Base-by-base conservation (phyloP, 768 basidiomycete species). In the Leccinellum albellum region DNA sequence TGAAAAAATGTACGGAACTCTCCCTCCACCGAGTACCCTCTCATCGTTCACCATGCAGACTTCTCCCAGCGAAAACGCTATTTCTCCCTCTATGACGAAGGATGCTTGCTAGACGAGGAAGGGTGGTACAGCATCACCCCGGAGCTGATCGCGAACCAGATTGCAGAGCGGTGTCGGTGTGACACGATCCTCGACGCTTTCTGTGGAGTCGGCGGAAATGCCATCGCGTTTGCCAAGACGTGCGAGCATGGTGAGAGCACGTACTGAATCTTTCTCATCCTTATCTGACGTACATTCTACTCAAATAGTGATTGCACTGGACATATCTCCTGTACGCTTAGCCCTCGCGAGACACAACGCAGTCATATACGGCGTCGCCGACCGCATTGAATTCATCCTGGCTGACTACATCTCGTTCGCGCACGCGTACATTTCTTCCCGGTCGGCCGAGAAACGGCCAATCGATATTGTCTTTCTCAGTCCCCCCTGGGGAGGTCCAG, bases 121-220 rank as follows among this genome's bases (percentile, higher is more conserved):
- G 96, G 96, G n/a, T 98, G 95, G 96, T 98, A 89, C 73, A 94
- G 90, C 59, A 88, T 98, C 57, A 99, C 97, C 0, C 96, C 97
- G 0, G 94, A 98, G 66, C 80, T 79, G 37, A 85, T 99, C n/a
- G 97, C 95, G 8, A 73, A 83, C 58, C 94, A 93, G 69, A 98
- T 98, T 46, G 96, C 97, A 0, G 89, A 96, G 62, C 79, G 95
- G 23, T 97, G 96, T 76, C 82, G 89, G 8, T 92, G 88, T 61
- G 84, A 84, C 59, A 87, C 87, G 4, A 79, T 97, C 58, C 78
- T 96, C 33, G 97, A 98, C 67, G 92, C 94, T 0, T 99, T 98
- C 70, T 98, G 95, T 66, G 97, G 97, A 1, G 95, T 98, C 0
- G 97, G 97, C 26, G 97, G 96, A 15, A 99, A 99, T 66, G 85